Percentiles rank a stretch among this genome's conserved stretches.
Evolutionary conservation across 805 yeast species (phyloP).

Genomic region (Saccharomyces eubayanus): DNA sequence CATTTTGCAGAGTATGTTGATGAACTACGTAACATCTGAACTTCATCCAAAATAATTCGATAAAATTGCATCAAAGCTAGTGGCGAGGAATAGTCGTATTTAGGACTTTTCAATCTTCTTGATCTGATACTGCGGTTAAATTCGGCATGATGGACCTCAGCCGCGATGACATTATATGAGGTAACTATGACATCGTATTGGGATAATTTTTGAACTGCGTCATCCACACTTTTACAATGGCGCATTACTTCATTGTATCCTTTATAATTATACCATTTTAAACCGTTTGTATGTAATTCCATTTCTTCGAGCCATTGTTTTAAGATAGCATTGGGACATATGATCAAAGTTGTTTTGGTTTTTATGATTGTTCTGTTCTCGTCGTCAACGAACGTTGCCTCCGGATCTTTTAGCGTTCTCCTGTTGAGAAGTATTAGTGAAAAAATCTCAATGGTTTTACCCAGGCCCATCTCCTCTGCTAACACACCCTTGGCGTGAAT

Average conservation of each 20-base stretch:
- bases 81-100: conserved; percentile 66
- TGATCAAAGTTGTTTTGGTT: conserved; percentile 66
- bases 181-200: conserved; percentile 72
- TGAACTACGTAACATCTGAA: conserved; percentile 75
- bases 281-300: conserved; percentile 30
- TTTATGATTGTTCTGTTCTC: conserved; percentile 28
- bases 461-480: conserved; percentile 96
- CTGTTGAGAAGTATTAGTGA: conserved; percentile 56
- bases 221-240: conserved; percentile 12
- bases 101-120: conserved; percentile 25
- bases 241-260: conserved; percentile 41
- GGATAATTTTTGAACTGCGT: conserved; percentile 45
- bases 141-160: conserved; percentile 71
- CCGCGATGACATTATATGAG: conserved; percentile 61
- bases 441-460: conserved; percentile 83
- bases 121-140: conserved; percentile 46
- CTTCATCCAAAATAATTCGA: conserved; percentile 89
- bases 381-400: conserved; percentile 8
- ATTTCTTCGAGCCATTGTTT: conserved; percentile 85
- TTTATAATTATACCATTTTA: conserved; percentile 54
- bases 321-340: conserved; percentile 78
- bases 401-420: conserved; percentile 31
- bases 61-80: conserved; percentile 75
- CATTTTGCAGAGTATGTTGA: conserved; percentile 71
- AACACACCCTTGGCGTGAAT: conserved; percentile 47